A percentile compares a stretch with the other conserved stretches of the same genome.
Evolutionary conservation across 192 early-diverging fungal species (phyloP).

Genomic region (Coemansia asiatica): DNA sequence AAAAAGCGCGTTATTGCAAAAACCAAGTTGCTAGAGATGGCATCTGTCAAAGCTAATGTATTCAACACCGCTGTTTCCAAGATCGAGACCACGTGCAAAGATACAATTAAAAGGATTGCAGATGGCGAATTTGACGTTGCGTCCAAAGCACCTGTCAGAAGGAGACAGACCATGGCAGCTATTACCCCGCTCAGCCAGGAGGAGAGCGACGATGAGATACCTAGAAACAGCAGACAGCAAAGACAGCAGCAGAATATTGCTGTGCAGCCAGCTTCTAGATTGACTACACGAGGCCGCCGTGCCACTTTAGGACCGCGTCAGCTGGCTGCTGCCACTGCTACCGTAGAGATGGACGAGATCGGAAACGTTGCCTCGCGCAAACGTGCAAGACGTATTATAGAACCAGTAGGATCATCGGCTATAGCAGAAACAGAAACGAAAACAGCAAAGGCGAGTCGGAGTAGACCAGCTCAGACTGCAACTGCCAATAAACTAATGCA

Average conservation of each 20-base stretch:
- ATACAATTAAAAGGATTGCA: background rate
- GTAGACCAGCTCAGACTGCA: background rate
- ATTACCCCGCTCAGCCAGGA: background rate
- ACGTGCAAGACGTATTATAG: conserved; percentile 4
- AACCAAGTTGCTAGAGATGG: conserved; percentile 23
- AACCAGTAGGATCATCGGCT: background rate
- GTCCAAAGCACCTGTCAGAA: conserved; percentile 12
- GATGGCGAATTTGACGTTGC: conserved; percentile 21
- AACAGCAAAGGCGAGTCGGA: background rate
- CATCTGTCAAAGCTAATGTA: conserved; percentile 20
- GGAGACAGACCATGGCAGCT: background rate
- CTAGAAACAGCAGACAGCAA: background rate
- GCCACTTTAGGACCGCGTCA: background rate
- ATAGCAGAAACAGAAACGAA: background rate
- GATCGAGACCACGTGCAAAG: conserved; percentile 35
- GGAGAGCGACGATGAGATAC: background rate
- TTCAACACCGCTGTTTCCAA: conserved; percentile 29
- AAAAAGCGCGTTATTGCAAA: conserved; percentile 44
- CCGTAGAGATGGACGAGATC: conserved; percentile 13
- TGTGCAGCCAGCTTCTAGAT: background rate
- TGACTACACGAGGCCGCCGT: conserved; percentile 2
- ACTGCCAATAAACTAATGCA: background rate
- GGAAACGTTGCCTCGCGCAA: conserved; percentile 3
- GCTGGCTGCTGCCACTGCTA: background rate
- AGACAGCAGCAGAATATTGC: background rate